Conservation (phyloP, 2,329 filamentous ascomycete species). For the Ceratocystis huliohia region DNA sequence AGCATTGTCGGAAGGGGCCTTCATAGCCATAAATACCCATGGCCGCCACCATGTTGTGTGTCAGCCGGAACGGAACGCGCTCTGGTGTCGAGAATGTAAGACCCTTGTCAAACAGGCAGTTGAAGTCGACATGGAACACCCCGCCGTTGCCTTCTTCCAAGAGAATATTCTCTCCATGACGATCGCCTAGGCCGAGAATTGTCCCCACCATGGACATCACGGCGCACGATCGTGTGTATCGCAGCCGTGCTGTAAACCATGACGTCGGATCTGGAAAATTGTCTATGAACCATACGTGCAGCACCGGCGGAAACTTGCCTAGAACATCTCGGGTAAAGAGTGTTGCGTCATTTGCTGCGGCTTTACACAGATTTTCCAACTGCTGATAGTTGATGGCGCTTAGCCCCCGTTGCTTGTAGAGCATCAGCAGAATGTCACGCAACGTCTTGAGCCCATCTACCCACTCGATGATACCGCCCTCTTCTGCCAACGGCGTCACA, state of each 20-base stretch:
- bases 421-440: slow-evolving; percentile 71
- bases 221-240: slow-evolving; percentile 84
- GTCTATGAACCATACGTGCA: slow-evolving; percentile 91
- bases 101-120: slow-evolving; percentile 97
- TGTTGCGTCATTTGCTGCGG: slow-evolving; percentile 26
- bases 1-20: slow-evolving; percentile 80
- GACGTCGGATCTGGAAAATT: slow-evolving; percentile 84
- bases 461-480: slow-evolving; percentile 97
- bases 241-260: slow-evolving; percentile 81
- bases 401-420: slow-evolving; percentile 66
- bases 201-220: slow-evolving; percentile 99
- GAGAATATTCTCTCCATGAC: slow-evolving; percentile 93
- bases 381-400: slow-evolving; percentile 50
- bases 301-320: slow-evolving; percentile 61
- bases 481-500: slow-evolving; percentile 91
- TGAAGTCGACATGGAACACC: slow-evolving; percentile 97
- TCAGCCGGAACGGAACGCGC: slow-evolving; percentile 86
- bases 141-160: slow-evolving; percentile 89
- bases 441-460: slow-evolving; percentile 91
- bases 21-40: slow-evolving; percentile 94
- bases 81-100: slow-evolving; percentile 91
- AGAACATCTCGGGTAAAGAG: slow-evolving; percentile 55
- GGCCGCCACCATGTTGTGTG: slow-evolving; percentile 96
- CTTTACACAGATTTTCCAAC: slow-evolving; percentile 38
- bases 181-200: slow-evolving; percentile 82